Evolutionary conservation across 129 eudicot genomes (phyloP), one percentile per base, ranked within the genome.

Genomic region (Scalesia atractyloides): DNA sequence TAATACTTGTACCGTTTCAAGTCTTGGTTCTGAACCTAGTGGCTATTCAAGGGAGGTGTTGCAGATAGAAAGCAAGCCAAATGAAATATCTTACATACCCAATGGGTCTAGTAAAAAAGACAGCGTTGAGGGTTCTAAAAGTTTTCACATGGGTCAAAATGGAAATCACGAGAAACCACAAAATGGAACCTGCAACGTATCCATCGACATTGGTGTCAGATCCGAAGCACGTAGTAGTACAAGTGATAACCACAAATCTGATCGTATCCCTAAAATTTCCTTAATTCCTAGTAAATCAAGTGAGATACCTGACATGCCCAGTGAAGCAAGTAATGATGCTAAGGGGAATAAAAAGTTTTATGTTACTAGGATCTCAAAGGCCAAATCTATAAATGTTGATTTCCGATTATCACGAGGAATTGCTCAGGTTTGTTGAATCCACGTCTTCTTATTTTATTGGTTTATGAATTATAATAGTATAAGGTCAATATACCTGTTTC

Each of bases 361-460:
- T 78, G 97, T 94, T 76, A 79, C 91, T 76, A 78, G 93, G 76
- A 86, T 94, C 72, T 84, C 97, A 33, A 94, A 90, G 86, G 79
- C 91, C 79, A 94, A 84, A 77, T 90, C 99, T 15, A 90, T 94
- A 79, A 90, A 81, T 77, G 88, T 94, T 50, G 99, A 94, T 82
- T 86, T 94, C 30, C 95, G 99, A 64, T 82, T 94, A 52, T 90
- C 99, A 48, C 89, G 97, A 76, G 99, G 99, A 83, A 94, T 94
- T 61, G 93, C 99, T 9, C 94, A 94, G 96, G 99, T 87, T 73
- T 77, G 37, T 62, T 18, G 61, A 56, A 66, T 64, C 18, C 36
- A n/a, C 77, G n/a, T 48, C 50, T 70, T 36, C 71, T 50, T 54
- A 37, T 57, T 58, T 71, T 9, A 46, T 9, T 50, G 8, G 5